phyloP scores from a whole-genome alignment of 768 basidiomycete genomes.

The Mycena epipterygia region DNA sequence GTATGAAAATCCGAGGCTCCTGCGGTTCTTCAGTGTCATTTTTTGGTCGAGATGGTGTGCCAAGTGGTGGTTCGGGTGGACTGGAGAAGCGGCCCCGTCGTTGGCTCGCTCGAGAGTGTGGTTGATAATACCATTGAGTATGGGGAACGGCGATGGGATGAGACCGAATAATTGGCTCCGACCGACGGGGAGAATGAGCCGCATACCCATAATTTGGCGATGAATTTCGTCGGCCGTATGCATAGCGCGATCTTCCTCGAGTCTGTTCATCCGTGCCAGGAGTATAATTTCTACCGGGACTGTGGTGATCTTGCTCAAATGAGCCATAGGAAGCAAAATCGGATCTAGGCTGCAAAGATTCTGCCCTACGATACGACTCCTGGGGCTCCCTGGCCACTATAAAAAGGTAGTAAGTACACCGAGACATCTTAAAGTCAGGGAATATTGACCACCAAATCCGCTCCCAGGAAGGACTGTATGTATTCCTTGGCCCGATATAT shows the following conservation, averaged over 20 bases:
- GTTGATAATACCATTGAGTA: background rate
- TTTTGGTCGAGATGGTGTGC: background rate
- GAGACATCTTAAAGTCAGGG: too few relatives aligned
- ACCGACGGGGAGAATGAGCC: background rate
- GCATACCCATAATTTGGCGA: background rate
- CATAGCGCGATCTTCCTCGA: constrained; percentile 1
- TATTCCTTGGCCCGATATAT: too few relatives aligned
- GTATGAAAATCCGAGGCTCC: background rate
- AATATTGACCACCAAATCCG: too few relatives aligned
- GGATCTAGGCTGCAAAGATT: background rate
- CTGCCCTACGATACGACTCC: background rate
- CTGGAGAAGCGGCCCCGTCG: background rate
- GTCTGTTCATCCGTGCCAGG: background rate
- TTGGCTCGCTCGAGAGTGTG: background rate
- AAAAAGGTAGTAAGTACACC: background rate
- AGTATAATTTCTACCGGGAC: background rate
- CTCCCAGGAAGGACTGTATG: too few relatives aligned
- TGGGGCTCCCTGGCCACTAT: background rate
- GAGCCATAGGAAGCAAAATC: constrained; percentile 20
- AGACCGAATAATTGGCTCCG: background rate
- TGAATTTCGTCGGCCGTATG: background rate
- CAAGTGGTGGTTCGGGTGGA: background rate
- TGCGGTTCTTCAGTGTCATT: background rate
- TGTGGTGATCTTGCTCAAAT: background rate
- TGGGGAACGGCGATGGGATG: background rate